Percentiles rank a stretch among this genome's conserved stretches.
phyloP scores from a whole-genome alignment of 1,139 yeast species.

The Taphrina communis region DNA sequence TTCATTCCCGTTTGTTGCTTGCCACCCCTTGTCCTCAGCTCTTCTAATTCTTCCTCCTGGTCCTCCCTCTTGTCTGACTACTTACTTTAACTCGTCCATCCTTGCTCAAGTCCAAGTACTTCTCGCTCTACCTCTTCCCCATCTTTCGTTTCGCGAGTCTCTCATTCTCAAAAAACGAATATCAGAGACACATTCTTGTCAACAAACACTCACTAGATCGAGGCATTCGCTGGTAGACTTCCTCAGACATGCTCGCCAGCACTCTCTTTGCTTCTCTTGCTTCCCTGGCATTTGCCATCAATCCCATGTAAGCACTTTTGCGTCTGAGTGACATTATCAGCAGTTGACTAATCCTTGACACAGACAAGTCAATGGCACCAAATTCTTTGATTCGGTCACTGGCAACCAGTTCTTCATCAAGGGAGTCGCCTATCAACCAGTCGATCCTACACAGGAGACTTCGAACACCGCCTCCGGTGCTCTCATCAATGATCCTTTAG shows the following conservation, averaged over 20 bases:
- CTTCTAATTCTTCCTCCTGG: background rate
- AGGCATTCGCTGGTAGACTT: slow-evolving; percentile 5
- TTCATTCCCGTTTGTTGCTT: background rate
- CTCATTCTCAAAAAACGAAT: background rate
- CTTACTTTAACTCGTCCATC: no score
- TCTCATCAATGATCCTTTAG: slow-evolving; percentile 65
- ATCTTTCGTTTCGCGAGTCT: background rate
- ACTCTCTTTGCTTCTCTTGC: slow-evolving; percentile 29
- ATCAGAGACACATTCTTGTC: background rate
- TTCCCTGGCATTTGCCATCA: slow-evolving; percentile 36
- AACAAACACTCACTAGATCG: slow-evolving; percentile 10
- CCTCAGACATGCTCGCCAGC: slow-evolving; percentile 20
- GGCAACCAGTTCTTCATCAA: slow-evolving; percentile 67
- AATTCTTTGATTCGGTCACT: slow-evolving; percentile 41
- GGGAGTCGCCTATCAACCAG: slow-evolving; percentile 89
- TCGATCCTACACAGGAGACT: slow-evolving; percentile 74
- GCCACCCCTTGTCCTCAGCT: background rate
- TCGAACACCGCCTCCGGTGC: slow-evolving; percentile 48
- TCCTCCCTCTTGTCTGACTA: background rate
- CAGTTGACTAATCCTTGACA: no score
- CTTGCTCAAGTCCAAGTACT: no score
- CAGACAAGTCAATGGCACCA: slow-evolving; percentile 41
- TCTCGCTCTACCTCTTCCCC: background rate
- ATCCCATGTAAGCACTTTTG: slow-evolving; percentile 23
- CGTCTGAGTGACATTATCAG: no score